These are phyloP conservation scores for Zymoseptoria ardabiliae DNA, from an alignment of 2,329 filamentous ascomycete species.

Conservation along the genomic window DNA sequence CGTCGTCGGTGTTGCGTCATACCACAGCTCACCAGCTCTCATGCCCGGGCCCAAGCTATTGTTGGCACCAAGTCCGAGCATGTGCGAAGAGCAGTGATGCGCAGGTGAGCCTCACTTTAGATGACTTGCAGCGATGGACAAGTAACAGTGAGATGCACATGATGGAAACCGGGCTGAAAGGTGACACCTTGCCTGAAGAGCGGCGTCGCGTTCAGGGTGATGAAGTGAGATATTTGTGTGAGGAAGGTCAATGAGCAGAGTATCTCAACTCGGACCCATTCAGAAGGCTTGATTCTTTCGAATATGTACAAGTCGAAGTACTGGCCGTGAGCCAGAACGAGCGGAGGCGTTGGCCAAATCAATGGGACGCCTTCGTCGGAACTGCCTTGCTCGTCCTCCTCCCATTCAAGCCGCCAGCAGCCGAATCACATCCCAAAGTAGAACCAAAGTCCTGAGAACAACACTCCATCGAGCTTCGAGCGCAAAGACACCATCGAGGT, in stretches of 20 bases:
- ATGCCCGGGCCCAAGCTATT: background rate
- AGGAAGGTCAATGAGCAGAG: background rate
- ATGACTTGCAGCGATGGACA: background rate
- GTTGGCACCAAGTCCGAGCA: background rate
- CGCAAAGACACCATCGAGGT: background rate
- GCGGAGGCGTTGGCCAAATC: constrained; percentile 9
- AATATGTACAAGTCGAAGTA: background rate
- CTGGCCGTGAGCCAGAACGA: background rate
- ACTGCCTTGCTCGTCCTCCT: background rate
- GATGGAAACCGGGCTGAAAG: background rate
- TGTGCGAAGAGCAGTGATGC: background rate
- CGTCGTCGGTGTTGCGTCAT: background rate
- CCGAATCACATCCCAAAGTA: background rate
- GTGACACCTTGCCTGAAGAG: background rate
- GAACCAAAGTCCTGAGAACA: background rate
- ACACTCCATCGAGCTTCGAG: constrained; percentile 26
- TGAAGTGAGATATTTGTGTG: background rate
- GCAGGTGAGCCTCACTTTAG: background rate
- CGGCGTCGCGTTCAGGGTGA: background rate
- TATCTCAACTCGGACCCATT: background rate
- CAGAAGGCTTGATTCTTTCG: background rate
- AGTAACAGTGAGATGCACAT: background rate
- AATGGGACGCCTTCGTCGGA: constrained; percentile 9
- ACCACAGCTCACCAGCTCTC: background rate
- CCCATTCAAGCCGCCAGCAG: background rate